phyloP scores from a whole-genome alignment of 352 stramenopile species.

The Phytophthora macrochlamydospora region DNA sequence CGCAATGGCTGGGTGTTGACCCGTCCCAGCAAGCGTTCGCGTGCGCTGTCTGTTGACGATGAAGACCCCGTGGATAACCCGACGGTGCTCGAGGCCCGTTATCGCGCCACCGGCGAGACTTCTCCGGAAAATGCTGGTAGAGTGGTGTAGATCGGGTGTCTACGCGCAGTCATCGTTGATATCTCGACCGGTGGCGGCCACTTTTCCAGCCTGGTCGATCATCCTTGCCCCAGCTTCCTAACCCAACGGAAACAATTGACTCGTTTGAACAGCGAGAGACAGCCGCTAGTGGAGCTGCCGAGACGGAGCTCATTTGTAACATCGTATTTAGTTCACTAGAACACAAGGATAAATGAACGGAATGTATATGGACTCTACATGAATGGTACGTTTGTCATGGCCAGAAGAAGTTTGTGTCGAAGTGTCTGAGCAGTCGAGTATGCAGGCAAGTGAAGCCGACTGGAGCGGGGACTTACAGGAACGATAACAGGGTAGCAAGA shows the following conservation, averaged over 20 bases:
- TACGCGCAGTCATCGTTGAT: slow-evolving; percentile 1
- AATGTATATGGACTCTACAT: slow-evolving; percentile 24
- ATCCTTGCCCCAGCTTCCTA: slow-evolving; percentile 17
- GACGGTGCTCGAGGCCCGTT: slow-evolving; percentile 44
- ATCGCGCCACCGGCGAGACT: slow-evolving; percentile 30
- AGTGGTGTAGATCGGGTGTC: slow-evolving; percentile 7
- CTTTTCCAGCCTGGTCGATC: slow-evolving; percentile 8
- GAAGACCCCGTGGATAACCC: slow-evolving; percentile 53
- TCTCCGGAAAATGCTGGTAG: slow-evolving; percentile 1
- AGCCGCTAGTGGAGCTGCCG: slow-evolving; percentile 9
- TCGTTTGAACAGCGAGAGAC: slow-evolving; percentile 14
- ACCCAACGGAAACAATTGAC: slow-evolving; percentile 18
- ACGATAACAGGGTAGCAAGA: slow-evolving; percentile 66
- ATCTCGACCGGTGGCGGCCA: neutral
- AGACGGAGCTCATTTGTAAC: slow-evolving; percentile 27
- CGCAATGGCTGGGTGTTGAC: slow-evolving; percentile 60
- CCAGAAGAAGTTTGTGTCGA: slow-evolving; percentile 63
- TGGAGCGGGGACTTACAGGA: slow-evolving; percentile 22
- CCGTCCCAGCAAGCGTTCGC: slow-evolving; percentile 51
- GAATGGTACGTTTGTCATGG: slow-evolving; percentile 49
- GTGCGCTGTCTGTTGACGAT: slow-evolving; percentile 66
- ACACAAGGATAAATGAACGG: slow-evolving; percentile 24
- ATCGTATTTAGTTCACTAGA: slow-evolving; percentile 54
- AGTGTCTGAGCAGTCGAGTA: slow-evolving; percentile 59
- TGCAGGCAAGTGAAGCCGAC: slow-evolving; percentile 58